These are phyloP conservation scores for Solanum pimpinellifolium DNA, from an alignment of 257 asterid species.

Conservation along the genomic window DNA sequence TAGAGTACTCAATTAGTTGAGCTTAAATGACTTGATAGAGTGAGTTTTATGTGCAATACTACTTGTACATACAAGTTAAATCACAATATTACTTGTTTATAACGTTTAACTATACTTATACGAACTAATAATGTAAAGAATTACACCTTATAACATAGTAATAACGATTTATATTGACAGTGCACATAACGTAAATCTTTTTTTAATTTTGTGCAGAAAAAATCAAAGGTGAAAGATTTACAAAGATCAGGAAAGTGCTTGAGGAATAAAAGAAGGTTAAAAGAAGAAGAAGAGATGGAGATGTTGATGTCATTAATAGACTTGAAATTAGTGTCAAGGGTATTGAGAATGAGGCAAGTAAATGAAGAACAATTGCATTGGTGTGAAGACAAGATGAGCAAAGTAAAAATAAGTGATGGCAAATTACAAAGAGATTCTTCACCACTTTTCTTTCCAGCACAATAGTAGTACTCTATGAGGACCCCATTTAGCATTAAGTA, in stretches of 20 bases:
- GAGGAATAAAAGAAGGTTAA: conserved; percentile 33
- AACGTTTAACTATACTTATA: not conserved
- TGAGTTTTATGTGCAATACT: not conserved
- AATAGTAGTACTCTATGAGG: conserved; percentile 4
- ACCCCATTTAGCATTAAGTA: not conserved
- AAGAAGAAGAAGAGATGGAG: conserved; percentile 45
- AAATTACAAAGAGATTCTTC: conserved; percentile 77
- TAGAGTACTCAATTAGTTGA: not conserved
- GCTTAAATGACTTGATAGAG: not conserved
- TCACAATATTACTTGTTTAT: not conserved
- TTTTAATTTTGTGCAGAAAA: conserved; percentile 31
- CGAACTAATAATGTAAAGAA: not conserved
- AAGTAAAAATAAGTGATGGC: conserved; percentile 63
- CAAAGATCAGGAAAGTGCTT: conserved; percentile 39
- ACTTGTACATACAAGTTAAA: not conserved
- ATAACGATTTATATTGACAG: not conserved
- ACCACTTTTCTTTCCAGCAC: conserved; percentile 96
- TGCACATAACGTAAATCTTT: not conserved
- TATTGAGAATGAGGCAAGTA: conserved; percentile 62
- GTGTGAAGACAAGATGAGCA: conserved; percentile 87
- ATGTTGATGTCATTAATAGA: conserved; percentile 60
- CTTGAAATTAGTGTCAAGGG: conserved; percentile 74
- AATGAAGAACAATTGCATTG: conserved; percentile 73
- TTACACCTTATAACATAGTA: not conserved
- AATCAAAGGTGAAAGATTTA: conserved; percentile 48